phyloP scores from a whole-genome alignment of 352 stramenopile genomes.

The Achlya hypogyna region DNA sequence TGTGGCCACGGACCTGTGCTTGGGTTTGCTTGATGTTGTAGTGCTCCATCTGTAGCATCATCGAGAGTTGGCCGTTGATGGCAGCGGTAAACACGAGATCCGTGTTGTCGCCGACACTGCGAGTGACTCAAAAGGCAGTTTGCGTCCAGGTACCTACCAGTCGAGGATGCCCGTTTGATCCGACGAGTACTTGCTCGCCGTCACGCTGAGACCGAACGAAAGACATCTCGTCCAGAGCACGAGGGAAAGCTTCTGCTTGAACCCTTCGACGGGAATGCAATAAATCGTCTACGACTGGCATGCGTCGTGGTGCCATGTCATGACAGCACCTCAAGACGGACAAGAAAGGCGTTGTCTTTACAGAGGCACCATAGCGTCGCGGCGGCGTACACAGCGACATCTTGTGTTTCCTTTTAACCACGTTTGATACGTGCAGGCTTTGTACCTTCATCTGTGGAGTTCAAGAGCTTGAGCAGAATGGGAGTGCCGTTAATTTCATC shows the following conservation, averaged over 20 bases:
- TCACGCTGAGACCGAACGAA: slow-evolving; percentile 35
- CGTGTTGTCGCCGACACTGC: slow-evolving; percentile 42
- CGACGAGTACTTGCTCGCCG: slow-evolving; percentile 31
- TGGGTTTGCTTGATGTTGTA: slow-evolving; percentile 29
- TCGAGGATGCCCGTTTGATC: slow-evolving; percentile 34
- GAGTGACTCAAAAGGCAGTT: neutral
- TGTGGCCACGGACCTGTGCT: slow-evolving; percentile 1
- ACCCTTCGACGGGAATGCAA: slow-evolving; percentile 42
- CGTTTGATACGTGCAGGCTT: neutral
- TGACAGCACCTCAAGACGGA: slow-evolving; percentile 50
- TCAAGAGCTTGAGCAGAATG: slow-evolving; percentile 39
- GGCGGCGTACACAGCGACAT: slow-evolving; percentile 41
- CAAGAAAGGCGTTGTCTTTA: slow-evolving; percentile 47
- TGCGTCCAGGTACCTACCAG: slow-evolving; percentile 4
- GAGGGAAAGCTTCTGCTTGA: slow-evolving; percentile 44
- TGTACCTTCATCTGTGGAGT: slow-evolving; percentile 30
- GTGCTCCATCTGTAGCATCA: slow-evolving; percentile 52
- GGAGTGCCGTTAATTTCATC: slow-evolving; percentile 37
- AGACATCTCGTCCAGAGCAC: slow-evolving; percentile 42
- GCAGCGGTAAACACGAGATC: slow-evolving; percentile 43
- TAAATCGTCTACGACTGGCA: slow-evolving; percentile 39
- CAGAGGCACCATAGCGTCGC: slow-evolving; percentile 57
- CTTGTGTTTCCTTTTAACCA: slow-evolving; percentile 8
- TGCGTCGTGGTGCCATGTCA: neutral
- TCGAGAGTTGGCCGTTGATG: slow-evolving; percentile 32